phyloP scores from a whole-genome alignment of 73 alveolate species.

The Paramecium bursaria region DNA sequence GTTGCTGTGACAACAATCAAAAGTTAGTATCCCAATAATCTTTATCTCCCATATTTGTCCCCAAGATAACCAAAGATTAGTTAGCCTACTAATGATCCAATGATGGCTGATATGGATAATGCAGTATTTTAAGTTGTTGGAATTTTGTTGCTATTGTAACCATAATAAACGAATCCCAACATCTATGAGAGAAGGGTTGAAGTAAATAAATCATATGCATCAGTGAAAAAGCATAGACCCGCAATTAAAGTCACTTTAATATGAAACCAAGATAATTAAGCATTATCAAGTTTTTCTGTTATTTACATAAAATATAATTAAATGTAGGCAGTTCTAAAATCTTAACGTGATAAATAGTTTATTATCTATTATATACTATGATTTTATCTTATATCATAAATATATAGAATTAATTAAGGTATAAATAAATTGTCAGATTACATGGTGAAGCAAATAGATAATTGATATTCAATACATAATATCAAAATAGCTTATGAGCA shows the following conservation, averaged over 20 bases:
- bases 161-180: constrained; percentile 43
- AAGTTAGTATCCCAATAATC: constrained; percentile 33
- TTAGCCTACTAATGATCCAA: constrained; percentile 56
- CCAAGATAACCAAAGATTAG: constrained; percentile 58
- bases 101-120: not conserved
- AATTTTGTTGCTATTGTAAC: not conserved
- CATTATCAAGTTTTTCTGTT: constrained; percentile 25
- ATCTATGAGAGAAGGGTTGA: not conserved
- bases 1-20: constrained; percentile 8
- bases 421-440: too few relatives aligned
- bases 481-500: too few relatives aligned
- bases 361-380: too few relatives aligned
- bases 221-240: constrained; percentile 56
- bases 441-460: too few relatives aligned
- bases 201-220: constrained; percentile 68
- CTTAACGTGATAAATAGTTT: too few relatives aligned
- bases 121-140: not conserved
- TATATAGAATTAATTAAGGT: too few relatives aligned
- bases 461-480: too few relatives aligned
- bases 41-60: constrained; percentile 54
- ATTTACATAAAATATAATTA: too few relatives aligned
- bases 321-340: too few relatives aligned
- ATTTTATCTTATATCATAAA: too few relatives aligned
- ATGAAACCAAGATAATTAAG: constrained; percentile 43
- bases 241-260: constrained; percentile 12